Percentiles rank a stretch among this genome's conserved stretches.
Conservation (phyloP, 352 stramenopile species). For the Pythium aquatile region DNA sequence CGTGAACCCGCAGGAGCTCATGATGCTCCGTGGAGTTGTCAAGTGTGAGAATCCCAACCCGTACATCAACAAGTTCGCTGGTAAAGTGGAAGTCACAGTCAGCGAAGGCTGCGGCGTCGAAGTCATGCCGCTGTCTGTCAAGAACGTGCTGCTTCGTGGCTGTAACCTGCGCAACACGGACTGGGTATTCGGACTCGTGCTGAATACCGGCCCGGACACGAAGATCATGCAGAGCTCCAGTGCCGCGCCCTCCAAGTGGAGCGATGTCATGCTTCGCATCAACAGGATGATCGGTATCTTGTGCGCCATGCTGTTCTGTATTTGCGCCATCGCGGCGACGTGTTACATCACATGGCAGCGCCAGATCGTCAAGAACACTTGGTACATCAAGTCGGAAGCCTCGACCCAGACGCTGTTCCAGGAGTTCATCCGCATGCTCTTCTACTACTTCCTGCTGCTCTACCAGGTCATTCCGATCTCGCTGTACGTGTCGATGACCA, state of each 20-base stretch:
- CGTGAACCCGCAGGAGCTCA: slow-evolving; percentile 47
- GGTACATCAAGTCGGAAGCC: slow-evolving; percentile 63
- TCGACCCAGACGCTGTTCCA: slow-evolving; percentile 42
- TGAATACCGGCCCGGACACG: slow-evolving; percentile 91
- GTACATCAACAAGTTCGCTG: slow-evolving; percentile 88
- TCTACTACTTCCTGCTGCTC: slow-evolving; percentile 91
- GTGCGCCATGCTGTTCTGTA: slow-evolving; percentile 62
- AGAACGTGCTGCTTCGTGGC: slow-evolving; percentile 89
- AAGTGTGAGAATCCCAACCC: slow-evolving; percentile 80
- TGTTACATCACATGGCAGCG: slow-evolving; percentile 80
- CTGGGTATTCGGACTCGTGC: slow-evolving; percentile 80
- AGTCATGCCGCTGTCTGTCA: slow-evolving; percentile 74
- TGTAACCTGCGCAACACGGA: slow-evolving; percentile 89
- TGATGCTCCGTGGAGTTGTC: slow-evolving; percentile 56
- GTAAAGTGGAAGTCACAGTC: slow-evolving; percentile 75
- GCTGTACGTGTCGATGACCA: slow-evolving; percentile 92
- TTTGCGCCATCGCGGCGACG: slow-evolving; percentile 61
- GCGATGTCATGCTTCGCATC: slow-evolving; percentile 76
- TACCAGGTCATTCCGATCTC: slow-evolving; percentile 93
- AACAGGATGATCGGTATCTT: slow-evolving; percentile 81
- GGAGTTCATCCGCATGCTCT: slow-evolving; percentile 87
- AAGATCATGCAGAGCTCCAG: slow-evolving; percentile 90
- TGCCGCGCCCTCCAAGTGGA: slow-evolving; percentile 78
- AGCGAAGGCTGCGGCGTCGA: slow-evolving; percentile 63
- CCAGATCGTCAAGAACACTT: slow-evolving; percentile 67